Percentiles rank a stretch among this genome's conserved stretches.
Evolutionary conservation across 306 rosid genomes (phyloP).

Genomic region (Castanospermum australe): DNA sequence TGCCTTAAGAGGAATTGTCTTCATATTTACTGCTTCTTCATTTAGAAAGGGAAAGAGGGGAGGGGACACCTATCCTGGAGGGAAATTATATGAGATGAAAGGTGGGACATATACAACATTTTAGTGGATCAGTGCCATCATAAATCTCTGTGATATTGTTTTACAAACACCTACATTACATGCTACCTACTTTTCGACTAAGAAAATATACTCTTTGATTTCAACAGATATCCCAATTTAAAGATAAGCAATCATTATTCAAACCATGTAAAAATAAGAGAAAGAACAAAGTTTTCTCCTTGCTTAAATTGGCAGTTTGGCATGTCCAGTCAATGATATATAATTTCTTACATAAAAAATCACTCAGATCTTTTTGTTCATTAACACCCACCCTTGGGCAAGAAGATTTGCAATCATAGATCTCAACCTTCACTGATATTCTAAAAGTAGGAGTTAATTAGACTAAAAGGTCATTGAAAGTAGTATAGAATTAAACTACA

Average conservation of each 20-base stretch:
- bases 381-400: background rate
- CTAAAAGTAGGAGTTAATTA: background rate
- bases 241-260: conserved; percentile 5
- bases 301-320: conserved; percentile 20
- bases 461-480: conserved; percentile 1
- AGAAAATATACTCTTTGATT: background rate
- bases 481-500: background rate
- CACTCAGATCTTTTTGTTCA: background rate
- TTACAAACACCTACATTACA: background rate
- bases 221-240: background rate
- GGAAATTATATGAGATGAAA: background rate
- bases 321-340: background rate
- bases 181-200: background rate
- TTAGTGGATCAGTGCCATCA: background rate
- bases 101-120: background rate
- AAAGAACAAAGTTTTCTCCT: background rate
- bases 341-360: background rate
- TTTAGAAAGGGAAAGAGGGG: background rate
- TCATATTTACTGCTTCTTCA: background rate
- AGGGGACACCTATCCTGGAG: background rate
- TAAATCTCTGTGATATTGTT: background rate
- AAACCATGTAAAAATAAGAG: background rate
- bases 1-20: no score
- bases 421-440: background rate
- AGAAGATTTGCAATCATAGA: background rate